Conservation (phyloP, 331 rosid genomes). For the Quercus phellos region DNA sequence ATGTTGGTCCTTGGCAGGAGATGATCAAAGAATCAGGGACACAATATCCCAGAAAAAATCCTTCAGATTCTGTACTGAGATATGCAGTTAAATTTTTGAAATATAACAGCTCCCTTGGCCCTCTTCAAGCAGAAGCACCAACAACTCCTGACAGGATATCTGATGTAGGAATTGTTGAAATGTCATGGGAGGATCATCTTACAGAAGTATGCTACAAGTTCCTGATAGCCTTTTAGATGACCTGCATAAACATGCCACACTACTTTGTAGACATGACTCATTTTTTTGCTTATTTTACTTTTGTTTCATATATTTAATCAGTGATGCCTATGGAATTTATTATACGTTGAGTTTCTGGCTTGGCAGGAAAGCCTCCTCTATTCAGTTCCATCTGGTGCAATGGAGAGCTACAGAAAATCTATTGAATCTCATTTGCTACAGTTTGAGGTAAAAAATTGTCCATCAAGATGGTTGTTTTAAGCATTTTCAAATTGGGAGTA, state of each 20-base stretch:
- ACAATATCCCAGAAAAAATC: conserved; percentile 28
- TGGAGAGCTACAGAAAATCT: conserved; percentile 77
- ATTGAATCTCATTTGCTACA: conserved; percentile 70
- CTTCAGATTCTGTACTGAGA: conserved; percentile 40
- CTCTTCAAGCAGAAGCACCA: conserved; percentile 65
- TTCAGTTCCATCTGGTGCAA: conserved; percentile 64
- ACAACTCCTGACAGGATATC: conserved; percentile 73
- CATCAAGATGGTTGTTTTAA: background rate
- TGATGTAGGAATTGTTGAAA: conserved; percentile 61
- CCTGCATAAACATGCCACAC: background rate
- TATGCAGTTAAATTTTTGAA: conserved; percentile 79
- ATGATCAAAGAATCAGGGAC: conserved; percentile 42
- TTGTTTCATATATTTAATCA: background rate
- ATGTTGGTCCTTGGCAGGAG: conserved; percentile 46
- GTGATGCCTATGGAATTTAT: background rate
- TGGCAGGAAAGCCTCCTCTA: conserved; percentile 89
- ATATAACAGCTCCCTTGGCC: conserved; percentile 47
- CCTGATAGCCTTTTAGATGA: background rate
- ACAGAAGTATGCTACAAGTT: conserved; percentile 58
- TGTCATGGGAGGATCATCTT: conserved; percentile 73
- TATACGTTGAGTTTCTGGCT: conserved; percentile 14
- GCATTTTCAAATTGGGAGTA: background rate
- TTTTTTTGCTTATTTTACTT: background rate
- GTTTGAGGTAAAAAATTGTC: conserved; percentile 50
- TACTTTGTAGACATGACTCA: background rate